These are phyloP conservation scores for Eucalyptus guilfoylei DNA, from an alignment of 345 rosid species.

Conservation along the genomic window DNA sequence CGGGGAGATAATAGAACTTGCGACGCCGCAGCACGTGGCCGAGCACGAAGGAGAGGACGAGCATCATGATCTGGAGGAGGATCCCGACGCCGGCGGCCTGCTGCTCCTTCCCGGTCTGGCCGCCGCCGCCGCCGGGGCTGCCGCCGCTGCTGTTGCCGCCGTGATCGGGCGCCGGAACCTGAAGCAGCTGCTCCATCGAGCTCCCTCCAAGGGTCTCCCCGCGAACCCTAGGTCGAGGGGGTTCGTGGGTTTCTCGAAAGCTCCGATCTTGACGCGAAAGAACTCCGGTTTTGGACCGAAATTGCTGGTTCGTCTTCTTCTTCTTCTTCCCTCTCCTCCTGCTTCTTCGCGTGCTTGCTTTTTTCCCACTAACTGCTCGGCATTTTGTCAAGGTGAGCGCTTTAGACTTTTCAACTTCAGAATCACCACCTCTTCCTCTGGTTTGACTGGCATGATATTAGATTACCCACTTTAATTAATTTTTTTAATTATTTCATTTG, in stretches of 20 bases:
- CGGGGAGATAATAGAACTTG: constrained; percentile 89
- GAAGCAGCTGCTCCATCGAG: background rate
- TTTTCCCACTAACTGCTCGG: background rate
- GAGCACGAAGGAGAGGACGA: constrained; percentile 92
- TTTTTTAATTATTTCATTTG: background rate
- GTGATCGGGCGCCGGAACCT: background rate
- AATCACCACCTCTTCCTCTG: background rate
- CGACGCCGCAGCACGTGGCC: constrained; percentile 98
- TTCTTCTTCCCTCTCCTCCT: background rate
- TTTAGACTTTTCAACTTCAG: background rate
- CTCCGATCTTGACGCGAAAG: background rate
- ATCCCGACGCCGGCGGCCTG: constrained; percentile 98
- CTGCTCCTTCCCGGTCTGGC: constrained; percentile 59
- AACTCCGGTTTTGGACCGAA: background rate
- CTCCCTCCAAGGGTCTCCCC: background rate
- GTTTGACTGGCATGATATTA: background rate
- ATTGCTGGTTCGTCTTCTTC: background rate
- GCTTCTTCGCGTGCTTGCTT: background rate
- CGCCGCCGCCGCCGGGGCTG: background rate
- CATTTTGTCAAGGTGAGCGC: background rate
- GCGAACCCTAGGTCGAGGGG: background rate
- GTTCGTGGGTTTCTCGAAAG: background rate
- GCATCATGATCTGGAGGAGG: constrained; percentile 99
- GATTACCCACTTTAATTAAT: background rate
- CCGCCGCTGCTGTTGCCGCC: background rate